A percentile compares a stretch with the other conserved stretches of the same genome.
These are phyloP conservation scores for Cucurbita maxima DNA, from an alignment of 306 rosid genomes.

Conservation along the genomic window DNA sequence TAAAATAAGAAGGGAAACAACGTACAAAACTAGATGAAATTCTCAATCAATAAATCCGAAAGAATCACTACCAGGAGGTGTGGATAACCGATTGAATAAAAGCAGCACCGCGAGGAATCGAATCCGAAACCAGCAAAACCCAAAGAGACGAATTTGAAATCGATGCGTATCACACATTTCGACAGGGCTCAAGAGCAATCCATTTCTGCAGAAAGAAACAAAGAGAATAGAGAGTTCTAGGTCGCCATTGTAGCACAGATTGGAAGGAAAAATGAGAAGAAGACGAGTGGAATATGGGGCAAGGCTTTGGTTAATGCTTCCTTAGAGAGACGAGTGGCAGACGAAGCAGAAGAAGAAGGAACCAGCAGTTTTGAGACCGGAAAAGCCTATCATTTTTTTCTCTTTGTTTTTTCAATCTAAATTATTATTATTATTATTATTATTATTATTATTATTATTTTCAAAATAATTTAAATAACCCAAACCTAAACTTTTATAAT, in stretches of 20 bases:
- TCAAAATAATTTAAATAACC: not conserved
- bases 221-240: not conserved
- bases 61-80: not conserved
- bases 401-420: not conserved
- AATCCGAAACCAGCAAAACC: not conserved
- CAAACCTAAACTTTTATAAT: no score
- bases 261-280: not conserved
- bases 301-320: constrained; percentile 15
- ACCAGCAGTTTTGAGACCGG: constrained; percentile 9
- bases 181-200: not conserved
- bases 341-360: constrained; percentile 24
- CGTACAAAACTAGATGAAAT: constrained; percentile 1
- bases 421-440: not conserved
- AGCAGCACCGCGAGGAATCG: not conserved
- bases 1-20: not conserved
- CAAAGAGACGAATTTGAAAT: not conserved
- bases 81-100: not conserved
- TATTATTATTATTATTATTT: not conserved
- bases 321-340: constrained; percentile 43
- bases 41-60: not conserved
- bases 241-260: not conserved
- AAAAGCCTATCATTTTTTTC: constrained; percentile 10
- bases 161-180: constrained; percentile 1
- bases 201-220: not conserved
- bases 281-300: not conserved